Evolutionary conservation across 495 filamentous ascomycete genomes (phyloP).

Genomic region (Ascodesmis nigricans): DNA sequence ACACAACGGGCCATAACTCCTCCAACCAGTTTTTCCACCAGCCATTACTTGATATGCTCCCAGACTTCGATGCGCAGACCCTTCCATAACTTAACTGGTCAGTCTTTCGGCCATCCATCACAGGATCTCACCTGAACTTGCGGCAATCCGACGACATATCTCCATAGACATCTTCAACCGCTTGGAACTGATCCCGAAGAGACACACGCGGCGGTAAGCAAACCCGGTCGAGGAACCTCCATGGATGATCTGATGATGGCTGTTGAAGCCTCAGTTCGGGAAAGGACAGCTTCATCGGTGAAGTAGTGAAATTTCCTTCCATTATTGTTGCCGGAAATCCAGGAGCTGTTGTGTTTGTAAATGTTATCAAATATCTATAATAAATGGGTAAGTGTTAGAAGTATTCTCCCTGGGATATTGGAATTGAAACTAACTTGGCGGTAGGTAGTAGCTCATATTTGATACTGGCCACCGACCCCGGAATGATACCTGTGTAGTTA

Average conservation of each 20-base stretch:
- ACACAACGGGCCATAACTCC: conserved; percentile 11
- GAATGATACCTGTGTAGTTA: not conserved
- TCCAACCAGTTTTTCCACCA: conserved; percentile 11
- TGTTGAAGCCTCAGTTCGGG: conserved; percentile 5
- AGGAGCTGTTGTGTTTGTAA: conserved; percentile 6
- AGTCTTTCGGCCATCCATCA: not conserved
- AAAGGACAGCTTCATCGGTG: conserved; percentile 5
- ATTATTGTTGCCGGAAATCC: not conserved
- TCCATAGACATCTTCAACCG: conserved; percentile 6
- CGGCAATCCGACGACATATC: conserved; percentile 9
- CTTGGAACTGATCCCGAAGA: conserved; percentile 1
- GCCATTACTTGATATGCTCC: not conserved
- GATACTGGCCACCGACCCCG: conserved; percentile 1
- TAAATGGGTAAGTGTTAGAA: not conserved
- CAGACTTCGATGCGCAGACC: not conserved
- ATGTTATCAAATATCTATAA: conserved; percentile 7
- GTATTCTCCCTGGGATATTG: too few species aligned
- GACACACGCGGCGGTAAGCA: conserved; percentile 12
- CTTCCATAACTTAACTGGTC: too few species aligned
- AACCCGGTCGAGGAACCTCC: conserved; percentile 15
- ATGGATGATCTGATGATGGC: not conserved
- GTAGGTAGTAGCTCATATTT: conserved; percentile 1
- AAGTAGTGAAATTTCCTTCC: conserved; percentile 4
- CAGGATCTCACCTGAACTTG: conserved; percentile 7
- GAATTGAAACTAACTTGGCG: too few species aligned